These are phyloP conservation scores for Oryza meyeriana DNA, from an alignment of 176 grass and related monocot genomes.

Conservation along the genomic window DNA sequence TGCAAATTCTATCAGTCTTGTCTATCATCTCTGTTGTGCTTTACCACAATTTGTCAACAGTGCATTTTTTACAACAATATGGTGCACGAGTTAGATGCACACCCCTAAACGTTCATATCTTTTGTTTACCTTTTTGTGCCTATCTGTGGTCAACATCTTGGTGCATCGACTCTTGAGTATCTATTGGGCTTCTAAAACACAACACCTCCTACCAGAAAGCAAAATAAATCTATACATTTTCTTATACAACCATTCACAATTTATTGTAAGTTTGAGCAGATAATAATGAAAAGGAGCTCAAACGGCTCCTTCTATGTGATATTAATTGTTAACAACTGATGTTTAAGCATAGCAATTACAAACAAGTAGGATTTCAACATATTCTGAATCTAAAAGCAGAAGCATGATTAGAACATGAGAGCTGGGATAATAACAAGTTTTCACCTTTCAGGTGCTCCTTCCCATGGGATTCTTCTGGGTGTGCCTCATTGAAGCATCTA, in stretches of 20 bases:
- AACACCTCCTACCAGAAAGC: background rate
- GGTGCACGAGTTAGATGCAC: background rate
- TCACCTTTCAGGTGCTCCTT: conserved; percentile 70
- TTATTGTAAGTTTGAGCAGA: background rate
- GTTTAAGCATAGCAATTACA: background rate
- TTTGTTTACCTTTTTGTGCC: background rate
- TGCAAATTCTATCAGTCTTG: background rate
- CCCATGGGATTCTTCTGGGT: conserved; percentile 49
- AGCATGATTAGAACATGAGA: background rate
- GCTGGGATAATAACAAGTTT: background rate
- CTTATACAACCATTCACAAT: background rate
- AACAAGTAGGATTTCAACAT: background rate
- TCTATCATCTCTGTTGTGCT: background rate
- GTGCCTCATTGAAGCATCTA: conserved; percentile 49
- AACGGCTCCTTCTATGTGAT: background rate
- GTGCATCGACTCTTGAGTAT: background rate
- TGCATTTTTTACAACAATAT: background rate
- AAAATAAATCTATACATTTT: background rate
- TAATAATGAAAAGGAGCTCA: background rate
- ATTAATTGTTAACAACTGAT: background rate
- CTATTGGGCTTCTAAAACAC: background rate
- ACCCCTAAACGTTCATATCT: background rate
- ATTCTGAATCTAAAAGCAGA: background rate
- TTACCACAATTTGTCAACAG: background rate
- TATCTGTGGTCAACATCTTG: background rate